Base-by-base conservation (phyloP, 2,329 filamentous ascomycete genomes). In the Blumeriella jaapii region DNA sequence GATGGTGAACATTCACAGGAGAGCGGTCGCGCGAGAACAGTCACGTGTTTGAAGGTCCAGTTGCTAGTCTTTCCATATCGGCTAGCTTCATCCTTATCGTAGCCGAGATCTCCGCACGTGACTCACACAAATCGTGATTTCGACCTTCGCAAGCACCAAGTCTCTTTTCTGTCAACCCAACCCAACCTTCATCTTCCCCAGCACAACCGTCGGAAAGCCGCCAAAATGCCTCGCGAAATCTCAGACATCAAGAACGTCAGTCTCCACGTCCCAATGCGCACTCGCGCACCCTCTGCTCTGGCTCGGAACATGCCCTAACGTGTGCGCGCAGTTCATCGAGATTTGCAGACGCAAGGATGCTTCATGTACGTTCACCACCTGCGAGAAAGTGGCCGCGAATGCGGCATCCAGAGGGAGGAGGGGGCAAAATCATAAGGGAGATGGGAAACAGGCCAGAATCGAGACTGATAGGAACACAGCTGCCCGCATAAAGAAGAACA, bases 271-370 rank as follows among this genome's bases (percentile, higher is more conserved):
- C 30, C 25, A 29, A 18, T 28, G 29, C 22, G 30, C 18, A 6
- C 33, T 28, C 31, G 20, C 23, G 20, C 22, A n/a, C 11, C 26
- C n/a, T 11, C 11, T 5, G 12, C 11, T 8, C 10, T 10, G 14
- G 24, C 17, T n/a, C 17, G 8, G 12, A 15, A 6, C 4, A 29
- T 5, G 27, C 31, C 17, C 34, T 42, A 40, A 42, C 15, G 12
- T 28, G n/a, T 29, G 29, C 25, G 34, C n/a, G 5, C 24, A 94
- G 77, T 98, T 98, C 84, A 93, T 98, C 68, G 91, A 96, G 82
- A 94, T 98, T 78, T 94, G 84, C 80, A 82, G 89, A 69, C 83
- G 91, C 67, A 93, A 94, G 76, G 93, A 98, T 79, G 91, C 91
- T 65, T 93, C 83, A 64, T 94, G 91, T 98, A 83, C 61, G 86